Conservation (phyloP, 306 rosid genomes). For the Fragaria iinumae region DNA sequence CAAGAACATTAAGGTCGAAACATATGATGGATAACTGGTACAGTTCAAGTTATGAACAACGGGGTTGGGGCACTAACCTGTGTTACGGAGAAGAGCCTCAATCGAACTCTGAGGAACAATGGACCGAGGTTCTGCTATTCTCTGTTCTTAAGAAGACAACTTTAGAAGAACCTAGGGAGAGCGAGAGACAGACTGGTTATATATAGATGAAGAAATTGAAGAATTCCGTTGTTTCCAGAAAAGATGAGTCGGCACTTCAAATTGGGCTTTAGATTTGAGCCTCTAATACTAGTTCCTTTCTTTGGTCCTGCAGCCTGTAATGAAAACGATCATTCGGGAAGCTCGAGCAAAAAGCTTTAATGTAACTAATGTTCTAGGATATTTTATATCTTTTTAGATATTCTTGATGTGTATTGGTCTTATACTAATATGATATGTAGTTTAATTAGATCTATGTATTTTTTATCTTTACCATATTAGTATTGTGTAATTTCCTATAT, state of each 20-base stretch:
- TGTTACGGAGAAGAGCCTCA: background rate
- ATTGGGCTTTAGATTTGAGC: background rate
- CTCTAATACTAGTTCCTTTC: too few relatives aligned
- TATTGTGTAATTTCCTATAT: too few relatives aligned
- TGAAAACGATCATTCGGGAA: background rate
- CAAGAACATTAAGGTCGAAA: background rate
- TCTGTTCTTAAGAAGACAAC: background rate
- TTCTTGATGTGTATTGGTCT: too few relatives aligned
- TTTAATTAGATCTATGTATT: too few relatives aligned
- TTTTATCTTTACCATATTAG: too few relatives aligned
- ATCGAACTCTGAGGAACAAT: background rate
- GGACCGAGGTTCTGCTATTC: background rate
- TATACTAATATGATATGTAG: too few relatives aligned
- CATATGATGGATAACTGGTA: background rate
- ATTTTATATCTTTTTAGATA: too few relatives aligned
- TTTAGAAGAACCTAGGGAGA: conserved; percentile 7
- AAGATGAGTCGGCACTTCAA: background rate
- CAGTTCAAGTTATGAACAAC: too few relatives aligned
- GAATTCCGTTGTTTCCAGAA: background rate
- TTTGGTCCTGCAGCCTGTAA: too few relatives aligned
- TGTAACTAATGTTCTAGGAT: too few relatives aligned
- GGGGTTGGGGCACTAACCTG: background rate
- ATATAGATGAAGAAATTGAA: background rate
- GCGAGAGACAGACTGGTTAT: background rate
- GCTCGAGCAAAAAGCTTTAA: too few relatives aligned